A percentile compares a stretch with the other conserved stretches of the same genome.
Evolutionary conservation across 345 rosid genomes (phyloP).

Genomic region (Capsella bursapastoris): DNA sequence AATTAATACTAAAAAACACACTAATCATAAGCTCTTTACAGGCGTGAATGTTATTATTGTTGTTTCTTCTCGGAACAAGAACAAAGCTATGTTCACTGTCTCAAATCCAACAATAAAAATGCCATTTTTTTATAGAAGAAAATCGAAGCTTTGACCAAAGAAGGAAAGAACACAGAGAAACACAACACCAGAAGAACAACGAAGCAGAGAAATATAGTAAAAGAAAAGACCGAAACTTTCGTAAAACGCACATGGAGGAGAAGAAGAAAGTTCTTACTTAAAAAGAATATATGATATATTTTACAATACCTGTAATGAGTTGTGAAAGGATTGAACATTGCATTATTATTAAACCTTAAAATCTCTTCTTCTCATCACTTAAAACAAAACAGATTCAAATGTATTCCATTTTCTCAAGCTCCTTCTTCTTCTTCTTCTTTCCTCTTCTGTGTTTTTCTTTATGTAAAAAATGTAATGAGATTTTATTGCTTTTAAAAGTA

Average conservation of each 20-base stretch:
- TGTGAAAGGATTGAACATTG: slow-evolving; percentile 42
- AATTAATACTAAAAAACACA: slow-evolving; percentile 29
- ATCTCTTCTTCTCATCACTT: slow-evolving; percentile 22
- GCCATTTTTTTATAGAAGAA: background rate
- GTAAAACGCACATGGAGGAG: slow-evolving; percentile 39
- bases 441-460: background rate
- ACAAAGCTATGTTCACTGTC: slow-evolving; percentile 61
- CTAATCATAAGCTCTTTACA: slow-evolving; percentile 63
- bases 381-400: slow-evolving; percentile 11
- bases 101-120: slow-evolving; percentile 25
- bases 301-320: slow-evolving; percentile 41
- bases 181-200: slow-evolving; percentile 49
- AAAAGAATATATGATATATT: background rate
- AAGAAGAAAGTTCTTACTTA: background rate
- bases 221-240: slow-evolving; percentile 23
- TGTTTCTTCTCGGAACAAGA: slow-evolving; percentile 49
- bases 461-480: slow-evolving; percentile 38
- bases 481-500: slow-evolving; percentile 52
- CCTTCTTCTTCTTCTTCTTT: slow-evolving; percentile 3
- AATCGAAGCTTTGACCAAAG: slow-evolving; percentile 37
- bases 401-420: slow-evolving; percentile 31
- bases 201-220: slow-evolving; percentile 35
- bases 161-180: slow-evolving; percentile 41
- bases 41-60: slow-evolving; percentile 59
- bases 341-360: slow-evolving; percentile 39